These are phyloP conservation scores for Pseudogymnoascus verrucosus DNA, from an alignment of 2,329 filamentous ascomycete genomes.

Conservation along the genomic window DNA sequence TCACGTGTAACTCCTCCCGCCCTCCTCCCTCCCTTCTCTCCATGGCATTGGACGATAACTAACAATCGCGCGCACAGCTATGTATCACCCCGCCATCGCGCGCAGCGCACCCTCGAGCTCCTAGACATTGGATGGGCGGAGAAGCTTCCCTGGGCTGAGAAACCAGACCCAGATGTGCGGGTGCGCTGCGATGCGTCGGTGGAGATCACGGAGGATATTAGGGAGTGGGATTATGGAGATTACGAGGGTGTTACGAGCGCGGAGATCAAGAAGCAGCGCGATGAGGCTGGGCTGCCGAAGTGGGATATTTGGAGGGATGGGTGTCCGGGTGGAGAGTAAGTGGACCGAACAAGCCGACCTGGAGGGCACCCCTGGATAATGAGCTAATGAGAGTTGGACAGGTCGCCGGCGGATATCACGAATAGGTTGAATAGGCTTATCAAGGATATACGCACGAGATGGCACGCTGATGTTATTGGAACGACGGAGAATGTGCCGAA, in stretches of 20 bases:
- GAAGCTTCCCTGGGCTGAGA: constrained; percentile 60
- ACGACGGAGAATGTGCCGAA: constrained; percentile 41
- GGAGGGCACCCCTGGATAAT: too few species aligned
- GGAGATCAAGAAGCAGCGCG: constrained; percentile 54
- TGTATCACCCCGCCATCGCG: constrained; percentile 77
- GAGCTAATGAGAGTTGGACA: not conserved
- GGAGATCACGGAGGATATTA: constrained; percentile 62
- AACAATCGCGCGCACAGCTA: too few species aligned
- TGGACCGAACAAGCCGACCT: too few species aligned
- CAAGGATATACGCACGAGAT: constrained; percentile 59
- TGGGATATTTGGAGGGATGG: constrained; percentile 93
- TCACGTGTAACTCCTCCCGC: constrained; percentile 57
- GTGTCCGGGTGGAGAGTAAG: constrained; percentile 75
- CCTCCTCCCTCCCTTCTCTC: too few species aligned
- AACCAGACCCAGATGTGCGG: constrained; percentile 33
- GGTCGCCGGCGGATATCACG: constrained; percentile 56
- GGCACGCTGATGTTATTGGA: constrained; percentile 55
- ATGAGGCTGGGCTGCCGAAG: constrained; percentile 44
- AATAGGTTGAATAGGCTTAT: constrained; percentile 69
- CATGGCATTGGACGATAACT: too few species aligned
- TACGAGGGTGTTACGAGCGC: constrained; percentile 74
- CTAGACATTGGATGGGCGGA: constrained; percentile 65
- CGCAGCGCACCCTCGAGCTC: constrained; percentile 84
- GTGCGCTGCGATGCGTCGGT: constrained; percentile 48
- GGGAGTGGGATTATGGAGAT: constrained; percentile 82